These are phyloP conservation scores for Huntiella decipiens DNA, from an alignment of 2,329 filamentous ascomycete species.

Conservation along the genomic window DNA sequence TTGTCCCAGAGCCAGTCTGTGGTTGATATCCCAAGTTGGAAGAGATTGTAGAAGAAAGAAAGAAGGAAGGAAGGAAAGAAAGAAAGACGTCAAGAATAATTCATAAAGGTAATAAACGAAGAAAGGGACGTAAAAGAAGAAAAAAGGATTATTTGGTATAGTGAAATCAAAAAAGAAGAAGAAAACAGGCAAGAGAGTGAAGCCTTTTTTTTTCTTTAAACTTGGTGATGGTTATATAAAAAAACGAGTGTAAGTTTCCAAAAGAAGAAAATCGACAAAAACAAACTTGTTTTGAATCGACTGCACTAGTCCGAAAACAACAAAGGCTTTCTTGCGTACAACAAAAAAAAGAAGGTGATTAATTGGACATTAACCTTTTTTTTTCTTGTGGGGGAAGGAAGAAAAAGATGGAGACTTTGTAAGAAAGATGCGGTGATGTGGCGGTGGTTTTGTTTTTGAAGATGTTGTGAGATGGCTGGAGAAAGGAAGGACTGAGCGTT, in stretches of 20 bases:
- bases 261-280: slow-evolving; percentile 1
- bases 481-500: no score
- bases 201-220: not conserved
- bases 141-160: slow-evolving; percentile 1
- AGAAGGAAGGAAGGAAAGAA: not conserved
- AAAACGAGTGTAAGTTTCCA: slow-evolving; percentile 1
- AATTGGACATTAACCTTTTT: no score
- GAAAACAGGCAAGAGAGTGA: slow-evolving; percentile 2
- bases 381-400: no score
- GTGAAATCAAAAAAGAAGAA: not conserved
- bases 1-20: slow-evolving; percentile 5
- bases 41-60: not conserved
- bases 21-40: slow-evolving; percentile 6
- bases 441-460: no score
- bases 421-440: no score
- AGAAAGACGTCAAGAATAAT: not conserved
- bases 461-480: no score
- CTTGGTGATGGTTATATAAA: slow-evolving; percentile 2
- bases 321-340: no score
- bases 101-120: slow-evolving; percentile 1
- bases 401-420: no score
- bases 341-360: no score
- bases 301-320: no score
- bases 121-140: slow-evolving; percentile 1
- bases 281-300: not conserved